phyloP scores from a whole-genome alignment of 345 rosid species.

The Gossypium thurberi region DNA sequence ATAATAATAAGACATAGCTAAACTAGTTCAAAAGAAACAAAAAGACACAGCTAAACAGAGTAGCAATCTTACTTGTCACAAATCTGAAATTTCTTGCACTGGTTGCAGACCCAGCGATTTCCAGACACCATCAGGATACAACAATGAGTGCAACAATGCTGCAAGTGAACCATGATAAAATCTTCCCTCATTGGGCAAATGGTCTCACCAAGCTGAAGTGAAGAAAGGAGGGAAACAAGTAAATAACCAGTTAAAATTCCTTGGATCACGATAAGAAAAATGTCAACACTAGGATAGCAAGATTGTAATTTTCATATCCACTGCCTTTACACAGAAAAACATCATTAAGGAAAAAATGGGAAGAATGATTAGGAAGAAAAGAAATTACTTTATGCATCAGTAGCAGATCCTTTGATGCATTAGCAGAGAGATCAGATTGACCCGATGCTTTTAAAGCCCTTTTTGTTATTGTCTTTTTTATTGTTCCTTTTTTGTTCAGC shows the following conservation, averaged over 20 bases:
- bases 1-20: too few relatives aligned
- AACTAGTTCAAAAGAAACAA: background rate
- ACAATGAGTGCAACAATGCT: conserved; percentile 86
- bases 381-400: conserved; percentile 86
- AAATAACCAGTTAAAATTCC: background rate
- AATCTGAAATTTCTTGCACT: conserved; percentile 87
- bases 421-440: conserved; percentile 85
- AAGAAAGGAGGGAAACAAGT: conserved; percentile 6
- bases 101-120: conserved; percentile 83
- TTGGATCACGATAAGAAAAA: background rate
- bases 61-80: conserved; percentile 73
- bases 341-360: conserved; percentile 8
- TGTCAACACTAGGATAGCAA: background rate
- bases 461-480: conserved; percentile 80
- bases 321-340: background rate
- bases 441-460: conserved; percentile 98
- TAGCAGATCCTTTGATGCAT: conserved; percentile 81
- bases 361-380: conserved; percentile 10
- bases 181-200: conserved; percentile 98
- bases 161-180: conserved; percentile 98
- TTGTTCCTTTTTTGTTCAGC: conserved; percentile 74
- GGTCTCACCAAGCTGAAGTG: conserved; percentile 92
- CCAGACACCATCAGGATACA: conserved; percentile 88
- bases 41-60: conserved; percentile 9
- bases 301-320: background rate